Evolutionary conservation across 2,329 filamentous ascomycete species (phyloP).

Genomic region (Pestalotiopsis sp.): DNA sequence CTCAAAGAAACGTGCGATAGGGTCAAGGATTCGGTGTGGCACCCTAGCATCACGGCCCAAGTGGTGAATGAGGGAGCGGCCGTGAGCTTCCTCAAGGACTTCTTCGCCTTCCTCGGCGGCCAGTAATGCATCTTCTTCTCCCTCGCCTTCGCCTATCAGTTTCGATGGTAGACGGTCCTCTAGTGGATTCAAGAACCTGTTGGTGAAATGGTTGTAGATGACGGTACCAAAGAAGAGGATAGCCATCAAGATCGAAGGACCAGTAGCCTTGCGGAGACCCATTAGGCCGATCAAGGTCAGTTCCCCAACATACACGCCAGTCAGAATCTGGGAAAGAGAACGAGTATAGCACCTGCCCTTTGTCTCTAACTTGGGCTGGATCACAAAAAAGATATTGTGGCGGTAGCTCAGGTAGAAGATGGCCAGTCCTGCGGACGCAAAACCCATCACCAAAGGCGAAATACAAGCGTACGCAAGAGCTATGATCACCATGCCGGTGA

Average conservation of each 20-base stretch:
- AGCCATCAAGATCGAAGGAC: slow-evolving; percentile 64
- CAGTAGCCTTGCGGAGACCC: slow-evolving; percentile 57
- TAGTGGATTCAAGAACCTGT: slow-evolving; percentile 31
- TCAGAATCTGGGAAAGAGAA: slow-evolving; percentile 71
- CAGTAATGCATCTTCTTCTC: slow-evolving; percentile 27
- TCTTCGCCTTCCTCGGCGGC: slow-evolving; percentile 19
- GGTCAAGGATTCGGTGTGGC: slow-evolving; percentile 24
- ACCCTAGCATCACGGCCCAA: slow-evolving; percentile 23
- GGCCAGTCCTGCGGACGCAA: slow-evolving; percentile 68
- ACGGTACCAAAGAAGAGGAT: slow-evolving; percentile 62
- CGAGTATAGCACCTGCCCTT: slow-evolving; percentile 73
- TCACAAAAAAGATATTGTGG: slow-evolving; percentile 76
- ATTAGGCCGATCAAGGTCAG: slow-evolving; percentile 73
- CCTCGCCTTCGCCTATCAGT: slow-evolving; percentile 18
- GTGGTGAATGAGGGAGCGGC: slow-evolving; percentile 24
- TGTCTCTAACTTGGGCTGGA: slow-evolving; percentile 70
- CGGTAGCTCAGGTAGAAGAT: slow-evolving; percentile 77
- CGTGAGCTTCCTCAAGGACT: slow-evolving; percentile 27
- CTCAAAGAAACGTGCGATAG: slow-evolving; percentile 29
- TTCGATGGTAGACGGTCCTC: slow-evolving; percentile 31
- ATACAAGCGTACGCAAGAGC: slow-evolving; percentile 74
- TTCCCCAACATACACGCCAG: slow-evolving; percentile 71
- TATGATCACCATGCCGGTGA: slow-evolving; percentile 36
- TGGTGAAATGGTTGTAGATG: slow-evolving; percentile 57
- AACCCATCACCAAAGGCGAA: slow-evolving; percentile 71